Percentiles rank a stretch among this genome's conserved stretches.
Evolutionary conservation across 1,139 yeast species (phyloP).

Genomic region (Yamadazyma blattariae): DNA sequence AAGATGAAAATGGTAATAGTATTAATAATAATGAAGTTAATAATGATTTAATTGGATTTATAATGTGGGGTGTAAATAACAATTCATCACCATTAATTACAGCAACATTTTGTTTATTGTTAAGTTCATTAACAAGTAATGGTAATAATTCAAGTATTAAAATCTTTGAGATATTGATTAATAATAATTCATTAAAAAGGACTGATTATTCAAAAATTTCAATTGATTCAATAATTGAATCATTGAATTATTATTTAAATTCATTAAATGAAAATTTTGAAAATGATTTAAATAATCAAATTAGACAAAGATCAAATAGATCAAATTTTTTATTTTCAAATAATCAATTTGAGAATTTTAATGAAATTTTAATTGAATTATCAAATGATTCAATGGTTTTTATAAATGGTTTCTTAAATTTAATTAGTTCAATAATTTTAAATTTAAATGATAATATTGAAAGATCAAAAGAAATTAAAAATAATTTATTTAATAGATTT

Average conservation of each 20-base stretch:
- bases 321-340: constrained; percentile 34
- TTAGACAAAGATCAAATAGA: constrained; percentile 31
- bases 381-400: constrained; percentile 82
- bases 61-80: constrained; percentile 84
- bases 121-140: constrained; percentile 73
- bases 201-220: constrained; percentile 49
- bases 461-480: constrained; percentile 28
- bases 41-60: constrained; percentile 59
- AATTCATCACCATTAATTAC: constrained; percentile 77
- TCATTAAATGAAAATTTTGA: constrained; percentile 46
- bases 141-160: constrained; percentile 36
- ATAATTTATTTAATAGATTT: constrained; percentile 32
- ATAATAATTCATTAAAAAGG: constrained; percentile 29
- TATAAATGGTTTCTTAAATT: constrained; percentile 64
- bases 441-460: constrained; percentile 25
- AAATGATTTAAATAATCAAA: constrained; percentile 30
- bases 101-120: constrained; percentile 75
- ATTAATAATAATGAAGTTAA: constrained; percentile 7
- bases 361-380: constrained; percentile 46
- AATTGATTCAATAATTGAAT: constrained; percentile 57
- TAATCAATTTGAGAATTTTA: constrained; percentile 17
- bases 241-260: constrained; percentile 54
- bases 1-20: constrained; percentile 38
- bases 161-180: constrained; percentile 42
- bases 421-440: constrained; percentile 34